These are phyloP conservation scores for Leishmania martiniquensis DNA, from an alignment of 208 protist species.

Conservation along the genomic window DNA sequence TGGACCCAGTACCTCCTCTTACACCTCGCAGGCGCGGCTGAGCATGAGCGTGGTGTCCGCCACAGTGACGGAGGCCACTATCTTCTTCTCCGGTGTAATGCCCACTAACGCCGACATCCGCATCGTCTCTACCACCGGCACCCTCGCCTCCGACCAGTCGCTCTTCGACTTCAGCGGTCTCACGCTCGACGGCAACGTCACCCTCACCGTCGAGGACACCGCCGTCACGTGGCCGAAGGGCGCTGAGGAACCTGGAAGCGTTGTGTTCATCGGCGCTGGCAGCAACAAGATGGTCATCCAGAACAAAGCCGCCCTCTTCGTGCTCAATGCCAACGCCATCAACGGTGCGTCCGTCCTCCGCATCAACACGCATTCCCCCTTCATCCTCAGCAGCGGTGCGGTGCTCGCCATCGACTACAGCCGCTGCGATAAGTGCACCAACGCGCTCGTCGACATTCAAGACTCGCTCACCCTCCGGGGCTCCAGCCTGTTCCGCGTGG, in stretches of 20 bases:
- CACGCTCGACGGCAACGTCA: constrained; percentile 16
- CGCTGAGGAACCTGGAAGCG: constrained; percentile 9
- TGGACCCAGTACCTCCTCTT: background rate
- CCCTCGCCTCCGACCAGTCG: constrained; percentile 15
- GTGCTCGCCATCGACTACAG: constrained; percentile 19
- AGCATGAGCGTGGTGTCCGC: constrained; percentile 17
- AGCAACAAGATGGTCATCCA: constrained; percentile 7
- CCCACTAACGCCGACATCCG: constrained; percentile 27
- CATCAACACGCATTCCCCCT: constrained; percentile 3
- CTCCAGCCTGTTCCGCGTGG: constrained; percentile 27
- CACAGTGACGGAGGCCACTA: constrained; percentile 4
- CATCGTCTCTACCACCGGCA: constrained; percentile 21
- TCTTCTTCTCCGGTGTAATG: constrained; percentile 19
- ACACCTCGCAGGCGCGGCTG: constrained; percentile 6
- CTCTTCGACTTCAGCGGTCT: constrained; percentile 30
- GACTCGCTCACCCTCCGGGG: constrained; percentile 5
- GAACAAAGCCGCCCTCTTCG: constrained; percentile 10
- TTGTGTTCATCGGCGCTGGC: constrained; percentile 15
- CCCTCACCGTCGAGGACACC: constrained; percentile 15
- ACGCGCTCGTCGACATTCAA: constrained; percentile 8
- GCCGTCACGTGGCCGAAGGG: constrained; percentile 14
- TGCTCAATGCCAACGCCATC: constrained; percentile 19
- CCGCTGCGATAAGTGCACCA: constrained; percentile 13
- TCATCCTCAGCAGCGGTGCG: constrained; percentile 11
- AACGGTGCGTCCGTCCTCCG: constrained; percentile 18